phyloP scores from a whole-genome alignment of 495 filamentous ascomycete species.

The Aspergillus sclerotiicarbonarius region DNA sequence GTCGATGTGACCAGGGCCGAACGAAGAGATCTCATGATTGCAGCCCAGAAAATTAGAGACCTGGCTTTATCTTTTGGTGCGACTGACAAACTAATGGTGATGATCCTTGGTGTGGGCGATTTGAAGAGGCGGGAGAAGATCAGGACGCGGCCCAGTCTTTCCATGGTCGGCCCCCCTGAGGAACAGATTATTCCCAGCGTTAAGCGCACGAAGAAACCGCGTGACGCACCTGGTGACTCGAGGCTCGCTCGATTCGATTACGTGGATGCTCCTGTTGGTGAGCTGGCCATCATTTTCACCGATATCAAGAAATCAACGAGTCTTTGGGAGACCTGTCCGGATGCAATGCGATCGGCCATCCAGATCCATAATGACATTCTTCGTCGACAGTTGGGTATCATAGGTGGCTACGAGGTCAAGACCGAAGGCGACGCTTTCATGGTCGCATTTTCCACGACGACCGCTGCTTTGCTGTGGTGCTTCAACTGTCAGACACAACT shows the following conservation, averaged over 20 bases:
- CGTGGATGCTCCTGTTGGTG: constrained; percentile 84
- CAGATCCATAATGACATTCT: constrained; percentile 95
- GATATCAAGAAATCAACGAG: constrained; percentile 99
- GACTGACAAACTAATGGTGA: constrained; percentile 94
- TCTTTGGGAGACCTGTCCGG: constrained; percentile 93
- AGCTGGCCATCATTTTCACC: constrained; percentile 92
- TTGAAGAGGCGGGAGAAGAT: constrained; percentile 77
- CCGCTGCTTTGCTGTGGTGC: constrained; percentile 89
- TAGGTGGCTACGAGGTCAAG: constrained; percentile 98
- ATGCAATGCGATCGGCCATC: constrained; percentile 92
- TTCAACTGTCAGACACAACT: constrained; percentile 90
- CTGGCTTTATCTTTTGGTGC: constrained; percentile 94
- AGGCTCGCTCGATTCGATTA: constrained; percentile 82
- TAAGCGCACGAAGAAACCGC: constrained; percentile 60
- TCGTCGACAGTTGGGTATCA: constrained; percentile 85
- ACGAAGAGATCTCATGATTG: constrained; percentile 86
- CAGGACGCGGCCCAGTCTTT: constrained; percentile 70
- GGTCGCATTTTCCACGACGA: constrained; percentile 96
- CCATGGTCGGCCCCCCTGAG: constrained; percentile 67
- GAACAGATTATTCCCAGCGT: constrained; percentile 64
- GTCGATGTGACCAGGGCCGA: constrained; percentile 89
- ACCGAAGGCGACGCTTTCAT: constrained; percentile 99
- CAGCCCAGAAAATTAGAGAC: constrained; percentile 93
- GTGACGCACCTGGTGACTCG: constrained; percentile 74
- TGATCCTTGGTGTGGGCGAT: constrained; percentile 91